Conservation (phyloP, 441 rosid species). For the Daphne laureola region DNA sequence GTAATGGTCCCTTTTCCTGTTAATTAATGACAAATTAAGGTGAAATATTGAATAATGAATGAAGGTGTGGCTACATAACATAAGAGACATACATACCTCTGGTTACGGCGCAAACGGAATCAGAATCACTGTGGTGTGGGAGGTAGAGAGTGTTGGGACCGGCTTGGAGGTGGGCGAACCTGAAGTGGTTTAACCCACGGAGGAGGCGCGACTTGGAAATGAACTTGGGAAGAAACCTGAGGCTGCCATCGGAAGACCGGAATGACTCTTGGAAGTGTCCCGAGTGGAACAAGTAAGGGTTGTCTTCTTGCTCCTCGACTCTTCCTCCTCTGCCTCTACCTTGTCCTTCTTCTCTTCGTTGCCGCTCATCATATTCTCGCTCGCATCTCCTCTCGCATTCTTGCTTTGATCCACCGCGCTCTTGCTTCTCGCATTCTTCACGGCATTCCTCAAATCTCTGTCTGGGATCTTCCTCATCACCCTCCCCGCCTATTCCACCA, state of each 20-base stretch:
- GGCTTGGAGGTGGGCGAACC: conserved; percentile 29
- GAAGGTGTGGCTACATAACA: no score
- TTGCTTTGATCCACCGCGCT: conserved; percentile 11
- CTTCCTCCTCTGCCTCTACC: neutral
- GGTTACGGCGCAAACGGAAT: conserved; percentile 23
- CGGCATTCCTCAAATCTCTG: neutral
- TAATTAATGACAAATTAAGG: neutral
- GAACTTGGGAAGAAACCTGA: conserved; percentile 35
- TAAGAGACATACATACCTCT: conserved; percentile 37
- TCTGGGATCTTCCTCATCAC: neutral
- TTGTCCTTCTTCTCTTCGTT: neutral
- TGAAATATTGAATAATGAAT: no score
- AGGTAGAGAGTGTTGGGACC: conserved; percentile 37
- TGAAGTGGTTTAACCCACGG: conserved; percentile 37
- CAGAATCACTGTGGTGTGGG: conserved; percentile 48
- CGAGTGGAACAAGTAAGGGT: conserved; percentile 40
- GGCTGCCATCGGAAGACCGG: conserved; percentile 25
- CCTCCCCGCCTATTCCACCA: no score
- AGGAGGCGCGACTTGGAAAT: conserved; percentile 30
- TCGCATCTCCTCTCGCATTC: conserved; percentile 11
- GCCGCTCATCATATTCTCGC: neutral
- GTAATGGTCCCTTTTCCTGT: conserved; percentile 36
- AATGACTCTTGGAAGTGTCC: conserved; percentile 19
- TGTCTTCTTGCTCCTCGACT: conserved; percentile 5
- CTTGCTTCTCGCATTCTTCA: neutral